These are phyloP conservation scores for Adansonia madagascariensis DNA, from an alignment of 441 rosid genomes.

Conservation along the genomic window DNA sequence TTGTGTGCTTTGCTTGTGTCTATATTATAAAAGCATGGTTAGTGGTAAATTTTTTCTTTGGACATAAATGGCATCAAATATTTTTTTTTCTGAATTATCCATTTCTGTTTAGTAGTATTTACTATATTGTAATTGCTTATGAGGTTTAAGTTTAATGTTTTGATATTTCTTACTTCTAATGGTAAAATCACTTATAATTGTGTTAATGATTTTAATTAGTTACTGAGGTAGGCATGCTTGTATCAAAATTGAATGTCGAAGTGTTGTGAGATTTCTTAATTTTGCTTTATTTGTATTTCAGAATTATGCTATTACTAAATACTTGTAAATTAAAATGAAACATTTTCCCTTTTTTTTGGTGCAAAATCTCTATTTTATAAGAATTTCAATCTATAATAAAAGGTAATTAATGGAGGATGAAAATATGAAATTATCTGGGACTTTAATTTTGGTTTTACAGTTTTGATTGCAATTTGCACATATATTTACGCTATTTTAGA, in stretches of 20 bases:
- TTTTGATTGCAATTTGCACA: constrained; percentile 1
- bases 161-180: not conserved
- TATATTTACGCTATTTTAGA: constrained; percentile 8
- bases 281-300: not conserved
- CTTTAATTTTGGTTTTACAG: constrained; percentile 16
- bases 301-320: not conserved
- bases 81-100: not conserved
- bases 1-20: not conserved
- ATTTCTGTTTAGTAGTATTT: not conserved
- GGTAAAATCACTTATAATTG: constrained; percentile 11
- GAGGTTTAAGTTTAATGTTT: not conserved
- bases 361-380: not conserved
- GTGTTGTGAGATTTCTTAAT: not conserved
- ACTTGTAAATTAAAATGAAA: not conserved
- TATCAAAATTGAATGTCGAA: not conserved
- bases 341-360: not conserved
- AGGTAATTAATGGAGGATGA: not conserved
- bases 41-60: constrained; percentile 1
- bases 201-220: not conserved
- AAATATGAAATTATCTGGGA: constrained; percentile 2
- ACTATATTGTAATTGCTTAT: not conserved
- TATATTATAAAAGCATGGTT: not conserved
- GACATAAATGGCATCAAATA: not conserved
- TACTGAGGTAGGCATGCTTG: not conserved
- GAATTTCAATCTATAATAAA: constrained; percentile 5